phyloP scores from a whole-genome alignment of 2,329 filamentous ascomycete genomes.

The Phaeosphaeria sp. region DNA sequence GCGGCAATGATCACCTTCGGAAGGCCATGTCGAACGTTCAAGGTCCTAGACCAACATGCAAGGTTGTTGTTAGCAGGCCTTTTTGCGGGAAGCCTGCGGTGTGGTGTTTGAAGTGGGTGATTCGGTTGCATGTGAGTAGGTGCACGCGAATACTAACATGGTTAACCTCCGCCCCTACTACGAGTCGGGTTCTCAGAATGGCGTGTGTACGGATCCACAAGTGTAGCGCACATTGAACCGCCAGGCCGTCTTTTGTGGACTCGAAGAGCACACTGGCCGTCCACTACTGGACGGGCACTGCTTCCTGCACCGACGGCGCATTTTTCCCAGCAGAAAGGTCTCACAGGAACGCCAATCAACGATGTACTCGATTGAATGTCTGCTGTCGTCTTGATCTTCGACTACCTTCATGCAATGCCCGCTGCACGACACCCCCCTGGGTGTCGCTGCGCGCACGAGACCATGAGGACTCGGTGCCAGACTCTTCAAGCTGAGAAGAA shows the following conservation, averaged over 20 bases:
- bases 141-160: conserved; percentile 3
- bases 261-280: neutral
- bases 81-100: conserved; percentile 7
- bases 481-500: neutral
- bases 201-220: neutral
- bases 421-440: neutral
- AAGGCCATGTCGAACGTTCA: conserved; percentile 22
- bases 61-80: conserved; percentile 9
- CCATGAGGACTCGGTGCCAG: neutral
- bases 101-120: conserved; percentile 12
- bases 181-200: neutral
- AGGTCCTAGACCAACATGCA: conserved; percentile 6
- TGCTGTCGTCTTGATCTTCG: neutral
- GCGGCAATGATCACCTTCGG: conserved; percentile 21
- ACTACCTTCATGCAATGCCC: neutral
- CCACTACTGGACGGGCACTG: conserved; percentile 1
- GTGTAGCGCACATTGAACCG: neutral
- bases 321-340: neutral
- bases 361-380: neutral
- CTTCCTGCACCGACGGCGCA: neutral
- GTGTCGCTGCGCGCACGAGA: neutral
- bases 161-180: conserved; percentile 7
- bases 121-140: conserved; percentile 9
- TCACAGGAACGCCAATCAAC: neutral
- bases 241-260: neutral